A percentile compares a stretch with the other conserved stretches of the same genome.
Evolutionary conservation across 768 basidiomycete species (phyloP).

Genomic region (Agrocybe chaxingu): DNA sequence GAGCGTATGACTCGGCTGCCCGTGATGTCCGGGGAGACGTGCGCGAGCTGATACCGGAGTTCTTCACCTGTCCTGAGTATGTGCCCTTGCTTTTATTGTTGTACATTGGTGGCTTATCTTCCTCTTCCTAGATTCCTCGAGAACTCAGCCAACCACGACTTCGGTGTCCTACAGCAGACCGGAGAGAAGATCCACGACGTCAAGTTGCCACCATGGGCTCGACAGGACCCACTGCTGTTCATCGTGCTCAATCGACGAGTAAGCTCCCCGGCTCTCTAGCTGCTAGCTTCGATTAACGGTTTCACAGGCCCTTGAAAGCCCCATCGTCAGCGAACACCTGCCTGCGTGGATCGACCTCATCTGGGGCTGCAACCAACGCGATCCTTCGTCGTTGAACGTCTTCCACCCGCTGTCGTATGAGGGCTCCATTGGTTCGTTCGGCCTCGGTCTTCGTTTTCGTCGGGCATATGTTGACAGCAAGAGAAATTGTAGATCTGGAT

Average conservation of each 20-base stretch:
- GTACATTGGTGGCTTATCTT: background rate
- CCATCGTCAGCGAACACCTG: constrained; percentile 79
- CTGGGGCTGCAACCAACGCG: constrained; percentile 86
- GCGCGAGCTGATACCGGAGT: constrained; percentile 89
- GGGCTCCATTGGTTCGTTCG: constrained; percentile 68
- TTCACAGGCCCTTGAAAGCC: constrained; percentile 79
- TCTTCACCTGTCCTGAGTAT: constrained; percentile 80
- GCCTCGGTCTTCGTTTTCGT: background rate
- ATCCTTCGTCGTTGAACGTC: constrained; percentile 72
- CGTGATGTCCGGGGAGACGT: constrained; percentile 88
- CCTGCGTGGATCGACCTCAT: constrained; percentile 93
- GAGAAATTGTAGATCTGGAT: constrained; percentile 63
- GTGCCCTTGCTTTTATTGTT: constrained; percentile 14
- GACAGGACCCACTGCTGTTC: constrained; percentile 79
- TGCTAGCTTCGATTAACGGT: background rate
- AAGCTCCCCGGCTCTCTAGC: constrained; percentile 11
- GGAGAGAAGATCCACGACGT: constrained; percentile 86
- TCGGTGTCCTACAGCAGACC: constrained; percentile 68
- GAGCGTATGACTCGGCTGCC: constrained; percentile 83
- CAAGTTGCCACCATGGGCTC: constrained; percentile 88
- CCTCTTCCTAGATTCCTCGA: constrained; percentile 63
- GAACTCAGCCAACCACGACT: constrained; percentile 76
- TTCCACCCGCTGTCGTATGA: constrained; percentile 95
- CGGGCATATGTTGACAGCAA: no score
- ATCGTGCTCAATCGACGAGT: constrained; percentile 75